Evolutionary conservation across 352 stramenopile species (phyloP).

Genomic region (Globisporangium megalacanthum): DNA sequence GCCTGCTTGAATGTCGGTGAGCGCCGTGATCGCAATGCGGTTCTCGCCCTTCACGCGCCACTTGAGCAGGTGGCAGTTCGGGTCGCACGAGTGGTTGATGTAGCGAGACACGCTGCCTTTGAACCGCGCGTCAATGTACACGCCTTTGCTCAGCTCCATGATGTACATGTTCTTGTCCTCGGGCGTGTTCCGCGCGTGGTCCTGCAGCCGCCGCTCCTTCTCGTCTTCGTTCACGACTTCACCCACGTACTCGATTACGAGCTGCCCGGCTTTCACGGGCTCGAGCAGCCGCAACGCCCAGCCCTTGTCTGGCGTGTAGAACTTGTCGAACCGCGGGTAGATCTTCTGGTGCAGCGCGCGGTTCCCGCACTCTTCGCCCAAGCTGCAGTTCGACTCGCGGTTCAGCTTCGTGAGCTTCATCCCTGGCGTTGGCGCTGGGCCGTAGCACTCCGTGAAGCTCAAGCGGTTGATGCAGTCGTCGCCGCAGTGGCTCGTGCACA

Average conservation of each 20-base stretch:
- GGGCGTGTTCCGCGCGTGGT: slow-evolving; percentile 82
- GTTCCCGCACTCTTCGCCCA: slow-evolving; percentile 91
- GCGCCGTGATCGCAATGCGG: slow-evolving; percentile 90
- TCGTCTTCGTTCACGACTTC: slow-evolving; percentile 93
- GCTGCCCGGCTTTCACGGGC: slow-evolving; percentile 68
- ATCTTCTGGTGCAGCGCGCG: slow-evolving; percentile 80
- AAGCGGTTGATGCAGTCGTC: slow-evolving; percentile 94
- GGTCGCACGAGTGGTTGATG: slow-evolving; percentile 97
- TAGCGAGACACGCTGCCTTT: slow-evolving; percentile 94
- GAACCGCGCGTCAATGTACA: slow-evolving; percentile 94
- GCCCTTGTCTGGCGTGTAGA: slow-evolving; percentile 85
- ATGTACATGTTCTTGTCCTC: slow-evolving; percentile 97
- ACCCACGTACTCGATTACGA: slow-evolving; percentile 94
- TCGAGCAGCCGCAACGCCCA: slow-evolving; percentile 87
- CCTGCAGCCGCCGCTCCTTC: slow-evolving; percentile 82
- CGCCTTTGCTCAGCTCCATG: slow-evolving; percentile 89
- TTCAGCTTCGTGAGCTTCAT: slow-evolving; percentile 69
- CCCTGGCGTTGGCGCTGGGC: slow-evolving; percentile 46
- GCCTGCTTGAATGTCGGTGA: slow-evolving; percentile 84
- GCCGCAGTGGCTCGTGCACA: slow-evolving; percentile 73
- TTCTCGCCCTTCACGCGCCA: slow-evolving; percentile 93
- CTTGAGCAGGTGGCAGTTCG: slow-evolving; percentile 93
- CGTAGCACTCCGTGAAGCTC: slow-evolving; percentile 91
- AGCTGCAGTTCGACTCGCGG: slow-evolving; percentile 86
- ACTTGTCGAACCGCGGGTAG: slow-evolving; percentile 68